These are phyloP conservation scores for Penicillium sclerotiorum DNA, from an alignment of 2,329 filamentous ascomycete genomes.

Conservation along the genomic window DNA sequence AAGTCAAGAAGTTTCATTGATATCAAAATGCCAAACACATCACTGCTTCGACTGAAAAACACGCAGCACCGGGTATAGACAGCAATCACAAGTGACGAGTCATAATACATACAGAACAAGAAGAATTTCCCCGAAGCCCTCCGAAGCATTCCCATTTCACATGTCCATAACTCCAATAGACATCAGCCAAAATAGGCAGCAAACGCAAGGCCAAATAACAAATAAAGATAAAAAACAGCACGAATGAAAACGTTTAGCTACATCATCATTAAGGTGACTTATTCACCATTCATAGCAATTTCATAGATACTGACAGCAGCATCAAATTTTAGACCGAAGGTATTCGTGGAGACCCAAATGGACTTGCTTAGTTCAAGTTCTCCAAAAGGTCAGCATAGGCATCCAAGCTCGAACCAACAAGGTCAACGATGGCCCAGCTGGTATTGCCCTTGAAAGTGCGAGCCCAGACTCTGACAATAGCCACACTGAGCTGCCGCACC, in stretches of 20 bases:
- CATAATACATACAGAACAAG: conserved; percentile 25
- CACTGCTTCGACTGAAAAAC: not conserved
- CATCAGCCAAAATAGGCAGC: conserved; percentile 27
- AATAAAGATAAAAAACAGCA: conserved; percentile 10
- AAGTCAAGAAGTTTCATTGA: conserved; percentile 1
- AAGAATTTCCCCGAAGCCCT: conserved; percentile 3
- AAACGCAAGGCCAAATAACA: conserved; percentile 14
- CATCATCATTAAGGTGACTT: conserved; percentile 20
- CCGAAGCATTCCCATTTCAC: not conserved
- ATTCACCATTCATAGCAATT: conserved; percentile 3
- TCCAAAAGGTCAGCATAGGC: conserved; percentile 51
- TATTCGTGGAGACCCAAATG: no score
- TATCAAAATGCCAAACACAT: not conserved
- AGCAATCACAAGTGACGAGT: conserved; percentile 20
- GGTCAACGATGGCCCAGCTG: conserved; percentile 52
- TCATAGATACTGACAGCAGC: not conserved
- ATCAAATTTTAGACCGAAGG: not conserved
- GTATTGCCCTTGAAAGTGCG: conserved; percentile 52
- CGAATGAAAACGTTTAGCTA: conserved; percentile 3
- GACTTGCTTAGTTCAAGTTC: no score
- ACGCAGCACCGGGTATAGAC: conserved; percentile 24
- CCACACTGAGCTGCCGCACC: conserved; percentile 49
- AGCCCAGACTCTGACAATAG: conserved; percentile 52
- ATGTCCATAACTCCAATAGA: conserved; percentile 27
- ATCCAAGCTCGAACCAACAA: conserved; percentile 50